phyloP scores from a whole-genome alignment of 139 green algal species.

The Closterium sp. region DNA sequence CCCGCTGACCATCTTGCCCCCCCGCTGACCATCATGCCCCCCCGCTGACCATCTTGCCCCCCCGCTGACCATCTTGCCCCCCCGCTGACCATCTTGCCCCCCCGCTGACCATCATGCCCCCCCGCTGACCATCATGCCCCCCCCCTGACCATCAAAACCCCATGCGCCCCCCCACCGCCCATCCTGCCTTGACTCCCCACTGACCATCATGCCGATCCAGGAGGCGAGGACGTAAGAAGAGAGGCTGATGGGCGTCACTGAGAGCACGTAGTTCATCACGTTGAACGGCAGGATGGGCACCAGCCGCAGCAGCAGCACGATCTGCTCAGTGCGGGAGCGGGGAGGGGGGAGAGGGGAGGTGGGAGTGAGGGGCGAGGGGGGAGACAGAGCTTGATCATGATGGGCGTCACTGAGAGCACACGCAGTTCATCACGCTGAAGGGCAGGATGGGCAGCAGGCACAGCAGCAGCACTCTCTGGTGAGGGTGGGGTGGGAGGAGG shows the following conservation, averaged over 20 bases:
- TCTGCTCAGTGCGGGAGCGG: slow-evolving; percentile 11
- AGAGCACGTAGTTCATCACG: slow-evolving; percentile 44
- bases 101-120: not conserved
- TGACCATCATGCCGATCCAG: slow-evolving; percentile 45
- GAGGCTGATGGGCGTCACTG: slow-evolving; percentile 42
- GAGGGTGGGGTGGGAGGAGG: not conserved
- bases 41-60: too few relatives aligned
- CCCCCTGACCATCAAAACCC: too few relatives aligned
- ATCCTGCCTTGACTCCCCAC: not conserved
- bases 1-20: too few relatives aligned
- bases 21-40: too few relatives aligned
- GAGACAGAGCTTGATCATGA: too few relatives aligned
- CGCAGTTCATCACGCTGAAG: too few relatives aligned
- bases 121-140: not conserved
- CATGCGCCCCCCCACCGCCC: too few relatives aligned
- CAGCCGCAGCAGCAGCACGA: slow-evolving; percentile 44
- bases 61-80: too few relatives aligned
- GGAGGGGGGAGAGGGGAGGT: not conserved
- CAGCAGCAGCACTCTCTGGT: too few relatives aligned
- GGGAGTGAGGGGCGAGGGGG: not conserved
- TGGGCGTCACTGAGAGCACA: too few relatives aligned
- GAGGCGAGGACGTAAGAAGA: slow-evolving; percentile 36
- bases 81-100: too few relatives aligned
- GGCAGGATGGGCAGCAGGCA: too few relatives aligned
- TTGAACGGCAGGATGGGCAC: slow-evolving; percentile 48